These are phyloP conservation scores for Podospora didyma DNA, from an alignment of 495 filamentous ascomycete species.

Conservation along the genomic window DNA sequence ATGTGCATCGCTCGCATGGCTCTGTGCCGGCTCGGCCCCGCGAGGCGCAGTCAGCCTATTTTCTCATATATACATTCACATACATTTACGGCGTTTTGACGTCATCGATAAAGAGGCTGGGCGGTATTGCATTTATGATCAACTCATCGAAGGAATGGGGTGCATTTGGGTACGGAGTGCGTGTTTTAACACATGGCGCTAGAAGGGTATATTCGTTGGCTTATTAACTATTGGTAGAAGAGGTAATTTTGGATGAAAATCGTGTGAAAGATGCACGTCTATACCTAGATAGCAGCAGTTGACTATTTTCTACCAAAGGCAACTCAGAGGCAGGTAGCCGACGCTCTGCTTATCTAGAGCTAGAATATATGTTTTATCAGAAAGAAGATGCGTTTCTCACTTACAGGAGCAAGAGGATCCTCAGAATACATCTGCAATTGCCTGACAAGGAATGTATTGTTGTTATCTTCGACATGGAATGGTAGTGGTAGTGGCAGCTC, in stretches of 20 bases:
- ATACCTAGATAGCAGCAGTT: too few species aligned
- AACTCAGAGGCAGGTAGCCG: too few species aligned
- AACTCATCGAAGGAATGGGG: not conserved
- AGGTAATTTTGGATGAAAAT: not conserved
- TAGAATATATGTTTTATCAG: not conserved
- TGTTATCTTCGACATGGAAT: too few species aligned
- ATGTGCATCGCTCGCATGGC: not conserved
- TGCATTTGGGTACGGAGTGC: slow-evolving; percentile 7
- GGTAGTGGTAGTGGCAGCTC: too few species aligned
- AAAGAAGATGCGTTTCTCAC: too few species aligned
- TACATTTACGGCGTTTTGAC: not conserved
- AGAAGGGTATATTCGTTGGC: not conserved
- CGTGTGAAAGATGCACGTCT: too few species aligned
- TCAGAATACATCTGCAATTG: too few species aligned
- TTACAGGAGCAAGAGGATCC: too few species aligned
- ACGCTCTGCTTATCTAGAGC: not conserved
- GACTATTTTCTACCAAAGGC: too few species aligned
- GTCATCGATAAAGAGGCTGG: not conserved
- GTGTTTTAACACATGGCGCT: slow-evolving; percentile 31
- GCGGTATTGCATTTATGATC: slow-evolving; percentile 8
- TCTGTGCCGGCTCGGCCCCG: not conserved
- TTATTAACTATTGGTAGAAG: not conserved
- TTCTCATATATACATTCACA: not conserved
- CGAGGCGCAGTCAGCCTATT: not conserved
- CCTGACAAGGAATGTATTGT: too few species aligned